A percentile compares a stretch with the other conserved stretches of the same genome.
These are phyloP conservation scores for Yarrowia osloensis DNA, from an alignment of 805 yeast species.

Conservation along the genomic window DNA sequence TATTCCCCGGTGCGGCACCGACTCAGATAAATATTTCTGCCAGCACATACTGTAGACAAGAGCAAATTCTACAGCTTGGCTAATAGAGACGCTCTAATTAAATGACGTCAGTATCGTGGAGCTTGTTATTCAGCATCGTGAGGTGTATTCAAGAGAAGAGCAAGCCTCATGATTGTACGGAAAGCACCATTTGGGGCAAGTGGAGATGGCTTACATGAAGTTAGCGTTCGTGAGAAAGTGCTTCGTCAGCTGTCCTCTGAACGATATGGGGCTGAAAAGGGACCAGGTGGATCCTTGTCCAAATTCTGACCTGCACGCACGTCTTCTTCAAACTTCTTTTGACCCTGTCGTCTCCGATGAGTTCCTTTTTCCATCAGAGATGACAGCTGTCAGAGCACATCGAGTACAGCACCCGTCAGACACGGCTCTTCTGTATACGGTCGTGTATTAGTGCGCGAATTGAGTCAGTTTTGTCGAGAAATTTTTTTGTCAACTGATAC, in stretches of 20 bases:
- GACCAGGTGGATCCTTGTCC: no score
- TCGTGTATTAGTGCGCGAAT: no score
- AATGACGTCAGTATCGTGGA: background rate
- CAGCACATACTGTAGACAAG: no score
- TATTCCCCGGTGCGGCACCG: background rate
- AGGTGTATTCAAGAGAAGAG: background rate
- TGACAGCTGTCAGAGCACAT: background rate
- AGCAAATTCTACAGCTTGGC: background rate
- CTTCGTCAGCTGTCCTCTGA: no score
- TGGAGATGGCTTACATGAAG: no score
- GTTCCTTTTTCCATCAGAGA: background rate
- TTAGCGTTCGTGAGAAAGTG: no score
- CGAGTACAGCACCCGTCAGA: background rate
- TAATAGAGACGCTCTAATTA: background rate
- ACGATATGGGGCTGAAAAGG: no score
- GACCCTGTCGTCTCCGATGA: background rate
- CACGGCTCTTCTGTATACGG: background rate
- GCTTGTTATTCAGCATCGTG: constrained; percentile 8
- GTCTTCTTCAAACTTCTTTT: background rate
- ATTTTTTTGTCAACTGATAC: no score
- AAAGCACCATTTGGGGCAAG: no score
- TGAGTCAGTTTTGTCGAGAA: no score
- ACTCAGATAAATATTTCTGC: background rate
- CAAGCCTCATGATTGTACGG: background rate
- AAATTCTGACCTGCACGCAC: background rate